Evolutionary conservation across 2,329 filamentous ascomycete genomes (phyloP).

Genomic region (Colletotrichum coccodes): DNA sequence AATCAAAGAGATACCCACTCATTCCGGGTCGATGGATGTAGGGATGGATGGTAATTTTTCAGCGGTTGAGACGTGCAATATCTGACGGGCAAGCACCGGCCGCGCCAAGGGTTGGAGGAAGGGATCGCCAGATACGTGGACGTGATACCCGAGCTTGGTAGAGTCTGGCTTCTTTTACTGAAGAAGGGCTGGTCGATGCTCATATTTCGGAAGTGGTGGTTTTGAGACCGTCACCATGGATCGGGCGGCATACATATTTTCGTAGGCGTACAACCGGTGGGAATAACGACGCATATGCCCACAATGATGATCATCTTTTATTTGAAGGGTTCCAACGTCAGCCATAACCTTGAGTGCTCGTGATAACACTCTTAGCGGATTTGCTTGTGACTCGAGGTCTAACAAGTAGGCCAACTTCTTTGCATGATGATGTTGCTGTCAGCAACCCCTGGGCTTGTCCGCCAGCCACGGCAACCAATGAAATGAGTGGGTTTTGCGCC

Average conservation of each 20-base stretch:
- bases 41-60: slow-evolving; percentile 21
- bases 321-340: too few species aligned
- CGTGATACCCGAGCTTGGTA: slow-evolving; percentile 4
- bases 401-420: not conserved
- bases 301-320: not conserved
- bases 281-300: slow-evolving; percentile 28
- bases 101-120: not conserved
- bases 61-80: not conserved
- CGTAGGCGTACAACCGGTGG: slow-evolving; percentile 19
- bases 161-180: not conserved
- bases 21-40: slow-evolving; percentile 13
- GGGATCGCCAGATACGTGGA: not conserved
- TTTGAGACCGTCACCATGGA: not conserved
- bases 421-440: slow-evolving; percentile 17
- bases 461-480: not conserved
- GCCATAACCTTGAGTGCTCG: not conserved
- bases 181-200: not conserved
- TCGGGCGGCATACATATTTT: slow-evolving; percentile 14
- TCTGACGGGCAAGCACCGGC: not conserved
- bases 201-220: not conserved
- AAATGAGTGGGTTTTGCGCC: too few species aligned
- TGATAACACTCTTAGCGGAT: not conserved
- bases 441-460: not conserved
- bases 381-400: not conserved
- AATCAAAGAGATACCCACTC: slow-evolving; percentile 31